Evolutionary conservation across 1,284 basidiomycete species (phyloP).

Genomic region (Rhodotorula sp.): DNA sequence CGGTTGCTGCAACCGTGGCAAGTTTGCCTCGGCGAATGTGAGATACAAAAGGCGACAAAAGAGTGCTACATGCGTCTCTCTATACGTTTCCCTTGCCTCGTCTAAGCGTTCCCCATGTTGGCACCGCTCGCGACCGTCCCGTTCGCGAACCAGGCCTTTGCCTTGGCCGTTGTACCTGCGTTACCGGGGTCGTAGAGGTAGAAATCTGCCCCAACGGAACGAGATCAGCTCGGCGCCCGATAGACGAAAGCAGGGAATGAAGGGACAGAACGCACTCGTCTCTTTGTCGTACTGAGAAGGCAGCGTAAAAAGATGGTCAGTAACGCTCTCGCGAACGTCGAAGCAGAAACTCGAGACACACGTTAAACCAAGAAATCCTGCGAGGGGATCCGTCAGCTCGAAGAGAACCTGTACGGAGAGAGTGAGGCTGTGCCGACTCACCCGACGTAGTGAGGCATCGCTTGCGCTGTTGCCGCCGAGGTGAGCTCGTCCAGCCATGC

Average conservation of each 20-base stretch:
- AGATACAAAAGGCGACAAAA: no score
- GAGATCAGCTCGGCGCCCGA: background rate
- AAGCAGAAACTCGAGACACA: background rate
- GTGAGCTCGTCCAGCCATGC: slow-evolving; percentile 45
- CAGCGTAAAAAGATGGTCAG: background rate
- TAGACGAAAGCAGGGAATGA: background rate
- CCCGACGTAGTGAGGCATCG: slow-evolving; percentile 42
- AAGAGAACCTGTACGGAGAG: no score
- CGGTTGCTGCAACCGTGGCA: no score
- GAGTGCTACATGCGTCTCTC: no score
- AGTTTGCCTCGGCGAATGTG: no score
- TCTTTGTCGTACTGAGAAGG: slow-evolving; percentile 9
- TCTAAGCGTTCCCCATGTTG: slow-evolving; percentile 16
- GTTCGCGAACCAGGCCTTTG: slow-evolving; percentile 16
- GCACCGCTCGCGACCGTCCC: slow-evolving; percentile 4
- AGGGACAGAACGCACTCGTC: background rate
- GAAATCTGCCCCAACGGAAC: background rate
- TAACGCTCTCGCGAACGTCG: no score
- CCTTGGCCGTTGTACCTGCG: background rate
- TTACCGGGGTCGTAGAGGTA: slow-evolving; percentile 11
- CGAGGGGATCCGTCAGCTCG: no score
- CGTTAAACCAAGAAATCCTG: slow-evolving; percentile 9
- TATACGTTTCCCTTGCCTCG: background rate
- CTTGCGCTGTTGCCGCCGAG: slow-evolving; percentile 34
- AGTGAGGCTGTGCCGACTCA: background rate